These are phyloP conservation scores for Leccinum truebloodii DNA, from an alignment of 768 basidiomycete genomes.

Conservation along the genomic window DNA sequence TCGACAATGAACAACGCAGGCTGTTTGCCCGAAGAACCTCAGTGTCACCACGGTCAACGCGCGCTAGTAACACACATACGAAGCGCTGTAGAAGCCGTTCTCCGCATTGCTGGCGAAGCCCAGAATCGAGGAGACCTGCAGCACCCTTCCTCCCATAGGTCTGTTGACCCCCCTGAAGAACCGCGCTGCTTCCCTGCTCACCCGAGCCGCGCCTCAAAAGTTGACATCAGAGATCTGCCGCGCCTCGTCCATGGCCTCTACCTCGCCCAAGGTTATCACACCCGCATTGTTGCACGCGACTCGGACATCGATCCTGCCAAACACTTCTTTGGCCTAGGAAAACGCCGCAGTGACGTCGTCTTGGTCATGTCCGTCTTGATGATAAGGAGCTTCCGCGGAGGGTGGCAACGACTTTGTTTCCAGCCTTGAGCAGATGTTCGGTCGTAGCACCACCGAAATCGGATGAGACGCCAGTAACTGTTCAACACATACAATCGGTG, in stretches of 20 bases:
- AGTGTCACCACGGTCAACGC: background rate
- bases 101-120: conserved; percentile 26
- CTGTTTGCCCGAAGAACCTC: conserved; percentile 3
- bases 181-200: conserved; percentile 32
- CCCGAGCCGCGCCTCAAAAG: conserved; percentile 37
- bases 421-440: conserved; percentile 28
- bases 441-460: conserved; percentile 37
- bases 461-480: conserved; percentile 30
- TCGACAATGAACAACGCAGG: background rate
- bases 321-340: conserved; percentile 21
- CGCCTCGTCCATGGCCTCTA: conserved; percentile 36
- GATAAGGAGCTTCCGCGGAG: conserved; percentile 39
- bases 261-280: conserved; percentile 29
- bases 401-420: conserved; percentile 44
- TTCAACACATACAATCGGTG: background rate
- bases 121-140: conserved; percentile 38
- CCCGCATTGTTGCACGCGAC: conserved; percentile 41
- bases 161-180: conserved; percentile 41
- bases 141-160: conserved; percentile 35
- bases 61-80: conserved; percentile 14
- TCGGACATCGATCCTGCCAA: conserved; percentile 35
- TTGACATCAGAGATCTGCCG: conserved; percentile 38
- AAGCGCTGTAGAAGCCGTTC: conserved; percentile 25
- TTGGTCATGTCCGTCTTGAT: conserved; percentile 35
- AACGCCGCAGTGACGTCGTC: conserved; percentile 32